These are phyloP conservation scores for Fraxinus pennsylvanica DNA, from an alignment of 257 asterid genomes.

Conservation along the genomic window DNA sequence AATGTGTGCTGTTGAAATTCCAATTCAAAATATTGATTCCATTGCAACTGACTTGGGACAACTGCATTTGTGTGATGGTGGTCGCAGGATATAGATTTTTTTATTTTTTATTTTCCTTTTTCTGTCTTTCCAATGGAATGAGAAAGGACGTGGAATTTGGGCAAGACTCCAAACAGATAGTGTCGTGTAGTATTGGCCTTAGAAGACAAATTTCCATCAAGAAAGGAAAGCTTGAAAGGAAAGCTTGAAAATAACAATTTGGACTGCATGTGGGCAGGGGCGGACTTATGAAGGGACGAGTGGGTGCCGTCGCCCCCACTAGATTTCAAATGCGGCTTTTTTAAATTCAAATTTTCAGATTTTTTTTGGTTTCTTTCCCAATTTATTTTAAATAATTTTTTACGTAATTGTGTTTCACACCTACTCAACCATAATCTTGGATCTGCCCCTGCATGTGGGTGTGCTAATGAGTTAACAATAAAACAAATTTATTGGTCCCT, in stretches of 20 bases:
- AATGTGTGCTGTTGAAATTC: conserved; percentile 15
- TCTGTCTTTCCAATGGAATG: conserved; percentile 11
- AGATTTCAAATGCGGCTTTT: too few relatives aligned
- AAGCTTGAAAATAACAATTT: conserved; percentile 16
- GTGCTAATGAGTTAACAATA: conserved; percentile 37
- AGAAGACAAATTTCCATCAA: conserved; percentile 33
- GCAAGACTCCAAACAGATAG: conserved; percentile 22
- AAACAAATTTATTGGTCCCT: conserved; percentile 46
- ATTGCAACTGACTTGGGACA: conserved; percentile 7
- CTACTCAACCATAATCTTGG: too few relatives aligned
- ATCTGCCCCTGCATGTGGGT: conserved; percentile 36
- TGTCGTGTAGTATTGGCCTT: conserved; percentile 22
- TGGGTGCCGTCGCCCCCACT: too few relatives aligned
- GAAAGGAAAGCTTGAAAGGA: conserved; percentile 30
- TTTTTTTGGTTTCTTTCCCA: too few relatives aligned
- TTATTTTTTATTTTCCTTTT: neutral
- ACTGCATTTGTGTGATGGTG: conserved; percentile 14
- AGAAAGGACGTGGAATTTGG: conserved; percentile 17
- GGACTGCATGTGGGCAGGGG: conserved; percentile 37
- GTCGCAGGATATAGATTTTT: neutral
- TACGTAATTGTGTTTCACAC: too few relatives aligned
- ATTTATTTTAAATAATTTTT: too few relatives aligned
- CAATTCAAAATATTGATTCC: conserved; percentile 1
- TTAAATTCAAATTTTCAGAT: too few relatives aligned
- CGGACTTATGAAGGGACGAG: too few relatives aligned